Evolutionary conservation across 2,329 filamentous ascomycete species (phyloP).

Genomic region (Alternaria arborescens): DNA sequence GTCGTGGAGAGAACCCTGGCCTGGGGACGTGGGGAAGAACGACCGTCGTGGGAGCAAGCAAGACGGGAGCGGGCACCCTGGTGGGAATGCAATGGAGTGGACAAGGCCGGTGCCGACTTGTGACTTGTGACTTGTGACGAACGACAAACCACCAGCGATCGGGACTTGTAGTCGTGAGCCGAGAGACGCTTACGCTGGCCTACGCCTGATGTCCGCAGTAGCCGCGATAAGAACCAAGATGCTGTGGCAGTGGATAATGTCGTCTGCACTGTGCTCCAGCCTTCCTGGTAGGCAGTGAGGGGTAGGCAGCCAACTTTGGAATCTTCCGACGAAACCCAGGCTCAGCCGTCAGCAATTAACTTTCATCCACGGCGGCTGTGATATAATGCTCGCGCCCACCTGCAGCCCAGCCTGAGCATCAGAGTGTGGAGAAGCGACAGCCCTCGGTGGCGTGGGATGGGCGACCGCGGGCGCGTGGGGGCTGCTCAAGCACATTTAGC

Average conservation of each 20-base stretch:
- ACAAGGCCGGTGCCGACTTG: conserved; percentile 12
- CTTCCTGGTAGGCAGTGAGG: conserved; percentile 20
- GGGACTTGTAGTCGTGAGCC: conserved; percentile 13
- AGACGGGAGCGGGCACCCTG: conserved; percentile 19
- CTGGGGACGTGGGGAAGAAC: conserved; percentile 26
- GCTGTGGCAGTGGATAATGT: conserved; percentile 25
- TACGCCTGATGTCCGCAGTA: conserved; percentile 36
- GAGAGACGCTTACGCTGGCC: conserved; percentile 8
- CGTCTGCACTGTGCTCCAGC: not conserved
- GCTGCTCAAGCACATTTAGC: not conserved
- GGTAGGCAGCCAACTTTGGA: conserved; percentile 13
- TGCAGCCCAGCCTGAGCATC: conserved; percentile 1
- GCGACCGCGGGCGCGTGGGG: conserved; percentile 12
- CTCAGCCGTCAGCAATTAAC: conserved; percentile 11
- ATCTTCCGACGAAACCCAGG: not conserved
- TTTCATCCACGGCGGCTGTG: not conserved
- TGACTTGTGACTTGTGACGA: not conserved
- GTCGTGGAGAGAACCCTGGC: conserved; percentile 25
- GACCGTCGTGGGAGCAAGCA: conserved; percentile 21
- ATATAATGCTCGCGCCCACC: not conserved
- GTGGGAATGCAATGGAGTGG: conserved; percentile 13
- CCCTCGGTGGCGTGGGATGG: conserved; percentile 20
- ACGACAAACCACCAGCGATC: not conserved
- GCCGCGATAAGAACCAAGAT: conserved; percentile 38
- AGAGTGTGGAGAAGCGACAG: conserved; percentile 27